Percentiles rank a stretch among this genome's conserved stretches.
phyloP scores from a whole-genome alignment of 345 rosid genomes.

The Ailanthus altissimus region DNA sequence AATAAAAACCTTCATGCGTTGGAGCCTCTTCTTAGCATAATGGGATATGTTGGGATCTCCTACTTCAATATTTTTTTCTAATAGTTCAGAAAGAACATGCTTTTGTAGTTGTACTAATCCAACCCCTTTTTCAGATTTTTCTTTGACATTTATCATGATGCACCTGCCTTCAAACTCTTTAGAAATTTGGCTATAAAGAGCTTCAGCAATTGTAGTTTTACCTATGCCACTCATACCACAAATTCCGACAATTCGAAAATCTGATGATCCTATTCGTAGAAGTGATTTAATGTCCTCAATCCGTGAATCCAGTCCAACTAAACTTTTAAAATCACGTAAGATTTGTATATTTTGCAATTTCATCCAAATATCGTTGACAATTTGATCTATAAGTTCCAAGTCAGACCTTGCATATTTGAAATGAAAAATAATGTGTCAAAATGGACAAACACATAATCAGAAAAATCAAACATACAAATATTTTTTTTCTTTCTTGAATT shows the following conservation, averaged over 20 bases:
- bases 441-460: too few relatives aligned
- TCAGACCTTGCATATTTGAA: too few relatives aligned
- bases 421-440: too few relatives aligned
- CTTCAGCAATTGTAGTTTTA: slow-evolving; percentile 8
- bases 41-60: neutral
- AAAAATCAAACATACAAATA: too few relatives aligned
- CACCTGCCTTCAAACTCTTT: neutral
- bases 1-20: neutral
- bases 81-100: neutral
- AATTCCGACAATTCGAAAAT: slow-evolving; percentile 9
- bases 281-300: neutral
- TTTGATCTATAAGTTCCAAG: too few relatives aligned
- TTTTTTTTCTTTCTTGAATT: too few relatives aligned
- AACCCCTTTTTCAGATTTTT: neutral
- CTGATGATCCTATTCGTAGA: neutral
- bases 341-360: too few relatives aligned
- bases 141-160: slow-evolving; percentile 1
- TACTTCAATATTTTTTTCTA: neutral
- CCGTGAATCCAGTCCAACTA: too few relatives aligned
- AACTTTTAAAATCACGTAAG: too few relatives aligned
- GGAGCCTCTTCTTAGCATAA: neutral
- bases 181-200: neutral
- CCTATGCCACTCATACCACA: slow-evolving; percentile 14
- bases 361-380: too few relatives aligned
- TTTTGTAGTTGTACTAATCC: neutral